Conservation (phyloP, 2,329 filamentous ascomycete genomes). For the Sporothrix euskadiensis region DNA sequence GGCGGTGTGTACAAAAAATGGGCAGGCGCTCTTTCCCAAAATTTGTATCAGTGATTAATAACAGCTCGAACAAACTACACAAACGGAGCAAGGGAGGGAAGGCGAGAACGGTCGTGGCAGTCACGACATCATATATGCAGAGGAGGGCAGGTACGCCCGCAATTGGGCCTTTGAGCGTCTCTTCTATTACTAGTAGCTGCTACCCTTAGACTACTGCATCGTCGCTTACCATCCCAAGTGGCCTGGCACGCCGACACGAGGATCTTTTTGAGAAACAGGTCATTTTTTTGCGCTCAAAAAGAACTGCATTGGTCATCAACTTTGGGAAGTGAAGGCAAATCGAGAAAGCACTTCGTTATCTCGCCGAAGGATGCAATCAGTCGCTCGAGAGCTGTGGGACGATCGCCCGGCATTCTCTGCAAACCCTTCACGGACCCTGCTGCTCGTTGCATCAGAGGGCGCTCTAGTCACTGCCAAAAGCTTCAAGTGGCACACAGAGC, state of each 20-base stretch:
- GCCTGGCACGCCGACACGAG: background rate
- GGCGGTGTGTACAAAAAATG: background rate
- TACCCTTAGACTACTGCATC: background rate
- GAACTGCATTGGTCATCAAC: background rate
- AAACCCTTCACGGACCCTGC: background rate
- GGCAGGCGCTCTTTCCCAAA: background rate
- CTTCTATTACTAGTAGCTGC: background rate
- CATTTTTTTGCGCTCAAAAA: background rate
- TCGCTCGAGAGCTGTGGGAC: background rate
- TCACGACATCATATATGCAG: conserved; percentile 7
- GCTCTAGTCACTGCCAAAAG: background rate
- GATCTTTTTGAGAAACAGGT: background rate
- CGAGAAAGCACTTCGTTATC: background rate
- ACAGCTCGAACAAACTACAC: background rate
- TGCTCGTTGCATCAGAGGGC: background rate
- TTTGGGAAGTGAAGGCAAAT: background rate
- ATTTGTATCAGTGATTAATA: conserved; percentile 2
- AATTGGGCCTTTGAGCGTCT: background rate
- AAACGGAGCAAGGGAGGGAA: background rate
- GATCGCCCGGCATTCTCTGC: background rate
- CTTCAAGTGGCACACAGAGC: background rate
- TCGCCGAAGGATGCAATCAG: background rate
- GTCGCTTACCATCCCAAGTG: background rate
- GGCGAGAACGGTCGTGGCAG: background rate
- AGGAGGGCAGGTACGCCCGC: background rate